Conservation (phyloP, 306 rosid genomes). For the Astragalus membranaceus region DNA sequence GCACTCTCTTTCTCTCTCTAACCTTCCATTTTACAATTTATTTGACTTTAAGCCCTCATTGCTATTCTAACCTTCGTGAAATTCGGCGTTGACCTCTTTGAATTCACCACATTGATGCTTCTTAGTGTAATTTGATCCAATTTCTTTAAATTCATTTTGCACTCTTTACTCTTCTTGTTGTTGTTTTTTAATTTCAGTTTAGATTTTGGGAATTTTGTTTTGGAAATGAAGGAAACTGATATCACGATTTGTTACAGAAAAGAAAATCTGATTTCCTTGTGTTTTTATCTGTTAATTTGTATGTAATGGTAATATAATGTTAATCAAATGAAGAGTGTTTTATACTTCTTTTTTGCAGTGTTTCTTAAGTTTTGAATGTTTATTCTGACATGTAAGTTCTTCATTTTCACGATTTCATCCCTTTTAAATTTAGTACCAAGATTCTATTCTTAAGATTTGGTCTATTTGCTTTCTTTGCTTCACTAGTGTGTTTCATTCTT, state of each 20-base stretch:
- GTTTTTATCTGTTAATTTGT: background rate
- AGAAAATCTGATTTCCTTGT: background rate
- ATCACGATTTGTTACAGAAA: background rate
- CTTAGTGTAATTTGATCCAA: background rate
- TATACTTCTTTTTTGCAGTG: slow-evolving; percentile 16
- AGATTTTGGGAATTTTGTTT: background rate
- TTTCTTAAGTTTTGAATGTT: slow-evolving; percentile 9
- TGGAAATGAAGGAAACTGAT: background rate
- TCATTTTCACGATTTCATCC: background rate
- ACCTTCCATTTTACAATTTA: background rate
- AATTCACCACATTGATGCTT: background rate
- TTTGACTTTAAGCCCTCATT: background rate
- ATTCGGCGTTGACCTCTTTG: background rate
- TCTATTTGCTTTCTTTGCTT: background rate
- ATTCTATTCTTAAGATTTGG: background rate
- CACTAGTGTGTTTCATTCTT: background rate
- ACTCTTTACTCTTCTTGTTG: background rate
- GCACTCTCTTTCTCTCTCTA: slow-evolving; percentile 16
- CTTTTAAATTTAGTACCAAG: background rate
- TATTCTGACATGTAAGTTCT: background rate
- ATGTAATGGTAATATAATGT: background rate
- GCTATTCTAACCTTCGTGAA: background rate
- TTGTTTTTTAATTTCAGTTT: background rate
- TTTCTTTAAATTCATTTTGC: background rate
- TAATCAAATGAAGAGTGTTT: background rate